Base-by-base conservation (phyloP, 805 yeast genomes). In the Peterozyma xylosa region DNA sequence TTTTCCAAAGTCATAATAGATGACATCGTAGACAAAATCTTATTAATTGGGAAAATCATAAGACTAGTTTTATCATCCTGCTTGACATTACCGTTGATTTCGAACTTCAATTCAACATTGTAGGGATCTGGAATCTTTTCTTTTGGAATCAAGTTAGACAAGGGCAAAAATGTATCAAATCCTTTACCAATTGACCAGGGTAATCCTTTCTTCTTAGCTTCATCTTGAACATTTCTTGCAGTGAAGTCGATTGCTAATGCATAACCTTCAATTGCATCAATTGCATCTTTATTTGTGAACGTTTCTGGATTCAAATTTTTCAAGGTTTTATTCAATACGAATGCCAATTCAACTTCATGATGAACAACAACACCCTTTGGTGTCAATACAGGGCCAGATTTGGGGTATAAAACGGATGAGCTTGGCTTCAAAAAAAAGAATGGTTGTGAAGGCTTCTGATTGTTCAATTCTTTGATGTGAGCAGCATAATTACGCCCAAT, bases 121-220 rank as follows among this genome's bases (percentile, higher is more conserved):
- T 85, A 82, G 3, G 95, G 95, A 54, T 84, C 86, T 5, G 80
- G 73, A 44, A 93, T 78, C 48, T 70, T 59, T 0, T 59, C 60
- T 55, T 85, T 83, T 9, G 90, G 76, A 43, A 93, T 82, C 51
- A 80, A 77, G 16, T 68, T 63, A 7, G 95, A 82, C n/a, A 93
- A 59, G 1, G 99, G 99, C 59, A 86, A 71, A 62, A 93, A 93
- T 0, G 99, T 91, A 58, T 93, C 99, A 61, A 89, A 91, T 0
- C 99, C 99, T 60, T 93, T 93, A 33, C 93, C 96, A 51, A 89
- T 87, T 4, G 91, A 66, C 99, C 99, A 93, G 4, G 99, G 99
- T 42, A 91, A 71, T 1, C 98, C 98, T 62, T 87, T 88, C 65
- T 74, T 75, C 65, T 93, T 93, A 33, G 96, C 96, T 55, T 81